Percentiles rank a stretch among this genome's conserved stretches.
Evolutionary conservation across 306 rosid genomes (phyloP).

Genomic region (Ammopiptanthus mongolicus): DNA sequence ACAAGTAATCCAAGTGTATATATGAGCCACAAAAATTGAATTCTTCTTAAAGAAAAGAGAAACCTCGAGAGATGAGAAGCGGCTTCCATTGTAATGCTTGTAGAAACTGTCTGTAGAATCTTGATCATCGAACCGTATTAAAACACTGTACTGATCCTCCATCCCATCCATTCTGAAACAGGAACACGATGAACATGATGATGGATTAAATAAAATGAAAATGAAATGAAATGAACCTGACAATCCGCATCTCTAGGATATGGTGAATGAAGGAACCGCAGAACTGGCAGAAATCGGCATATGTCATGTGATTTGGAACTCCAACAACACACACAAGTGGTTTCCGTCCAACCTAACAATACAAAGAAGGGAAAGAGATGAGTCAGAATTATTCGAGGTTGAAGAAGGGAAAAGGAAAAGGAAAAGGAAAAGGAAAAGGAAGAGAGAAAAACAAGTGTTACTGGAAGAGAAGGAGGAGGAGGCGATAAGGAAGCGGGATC

Average conservation of each 20-base stretch:
- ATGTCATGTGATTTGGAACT: conserved; percentile 95
- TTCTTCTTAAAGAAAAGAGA: neutral
- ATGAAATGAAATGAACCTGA: conserved; percentile 38
- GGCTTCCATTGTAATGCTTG: conserved; percentile 62
- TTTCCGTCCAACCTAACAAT: conserved; percentile 64
- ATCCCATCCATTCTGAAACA: conserved; percentile 59
- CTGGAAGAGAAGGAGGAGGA: conserved; percentile 53
- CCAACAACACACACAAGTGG: conserved; percentile 78
- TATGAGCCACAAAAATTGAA: neutral
- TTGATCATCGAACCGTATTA: conserved; percentile 74
- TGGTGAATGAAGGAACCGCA: conserved; percentile 80
- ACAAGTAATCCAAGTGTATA: no score
- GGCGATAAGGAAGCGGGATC: conserved; percentile 23
- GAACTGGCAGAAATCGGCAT: conserved; percentile 93
- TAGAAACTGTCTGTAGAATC: conserved; percentile 68
- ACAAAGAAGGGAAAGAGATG: no score
- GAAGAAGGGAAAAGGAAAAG: neutral
- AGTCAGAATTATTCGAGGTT: no score
- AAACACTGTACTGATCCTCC: conserved; percentile 77
- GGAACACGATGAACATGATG: neutral
- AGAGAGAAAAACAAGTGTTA: no score
- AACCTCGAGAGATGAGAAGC: conserved; percentile 90
- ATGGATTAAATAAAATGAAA: neutral
- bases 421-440: neutral
- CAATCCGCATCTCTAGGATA: conserved; percentile 87